phyloP scores from a whole-genome alignment of 352 stramenopile genomes.

The Pythium dissotocum region DNA sequence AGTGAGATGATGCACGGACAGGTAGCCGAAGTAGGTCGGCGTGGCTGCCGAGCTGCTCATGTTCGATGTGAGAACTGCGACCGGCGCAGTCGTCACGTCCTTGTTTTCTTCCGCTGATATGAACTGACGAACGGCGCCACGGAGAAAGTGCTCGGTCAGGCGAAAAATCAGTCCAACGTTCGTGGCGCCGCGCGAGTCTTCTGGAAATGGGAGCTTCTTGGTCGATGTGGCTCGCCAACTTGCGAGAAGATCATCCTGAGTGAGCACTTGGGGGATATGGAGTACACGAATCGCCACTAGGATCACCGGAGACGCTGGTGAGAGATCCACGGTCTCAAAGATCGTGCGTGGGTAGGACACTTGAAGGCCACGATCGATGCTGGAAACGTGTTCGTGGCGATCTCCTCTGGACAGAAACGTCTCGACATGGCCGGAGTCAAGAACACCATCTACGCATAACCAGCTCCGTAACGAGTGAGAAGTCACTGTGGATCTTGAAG shows the following conservation, averaged over 20 bases:
- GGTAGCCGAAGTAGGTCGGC: constrained; percentile 31
- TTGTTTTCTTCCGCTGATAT: constrained; percentile 19
- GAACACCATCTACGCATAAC: constrained; percentile 20
- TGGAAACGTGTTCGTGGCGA: neutral
- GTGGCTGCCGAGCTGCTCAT: neutral
- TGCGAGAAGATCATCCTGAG: constrained; percentile 7
- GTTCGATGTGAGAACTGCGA: neutral
- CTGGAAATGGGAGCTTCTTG: constrained; percentile 21
- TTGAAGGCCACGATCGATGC: neutral
- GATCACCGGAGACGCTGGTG: constrained; percentile 10
- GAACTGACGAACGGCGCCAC: constrained; percentile 10
- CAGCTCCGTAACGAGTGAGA: neutral
- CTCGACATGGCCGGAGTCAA: constrained; percentile 2
- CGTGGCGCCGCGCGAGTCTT: constrained; percentile 18
- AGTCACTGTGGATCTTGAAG: neutral
- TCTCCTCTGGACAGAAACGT: neutral
- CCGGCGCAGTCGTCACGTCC: neutral
- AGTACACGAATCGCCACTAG: constrained; percentile 7
- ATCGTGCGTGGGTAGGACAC: constrained; percentile 2
- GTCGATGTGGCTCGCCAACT: constrained; percentile 17
- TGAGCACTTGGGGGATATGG: constrained; percentile 9
- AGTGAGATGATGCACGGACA: constrained; percentile 51
- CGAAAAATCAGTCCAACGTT: constrained; percentile 21
- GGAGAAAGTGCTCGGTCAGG: constrained; percentile 15
- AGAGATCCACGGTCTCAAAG: constrained; percentile 20